A percentile compares a stretch with the other conserved stretches of the same genome.
Conservation (phyloP, 176 grass and related monocot genomes). For the Musa schizocarpa region DNA sequence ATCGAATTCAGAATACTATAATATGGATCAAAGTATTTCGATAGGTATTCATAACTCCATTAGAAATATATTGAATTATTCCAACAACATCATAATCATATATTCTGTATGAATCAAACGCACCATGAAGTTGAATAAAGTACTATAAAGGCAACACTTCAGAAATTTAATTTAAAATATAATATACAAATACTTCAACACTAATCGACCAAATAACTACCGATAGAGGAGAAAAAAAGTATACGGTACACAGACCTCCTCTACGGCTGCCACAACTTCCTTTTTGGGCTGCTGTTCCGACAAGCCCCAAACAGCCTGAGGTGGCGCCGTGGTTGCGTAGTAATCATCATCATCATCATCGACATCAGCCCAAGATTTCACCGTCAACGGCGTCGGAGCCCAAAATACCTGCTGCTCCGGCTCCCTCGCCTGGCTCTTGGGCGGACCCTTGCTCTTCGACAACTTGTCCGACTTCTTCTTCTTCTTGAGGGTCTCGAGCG, state of each 20-base stretch:
- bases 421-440: slow-evolving; percentile 9
- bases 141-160: too few relatives aligned
- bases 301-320: slow-evolving; percentile 10
- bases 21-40: too few relatives aligned
- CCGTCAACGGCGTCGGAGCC: slow-evolving; percentile 8
- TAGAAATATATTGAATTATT: too few relatives aligned
- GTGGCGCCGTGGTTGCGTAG: slow-evolving; percentile 10
- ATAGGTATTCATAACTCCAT: too few relatives aligned
- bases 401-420: slow-evolving; percentile 15
- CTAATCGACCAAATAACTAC: too few relatives aligned
- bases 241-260: neutral
- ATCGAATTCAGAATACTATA: too few relatives aligned
- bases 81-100: too few relatives aligned
- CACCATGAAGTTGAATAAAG: too few relatives aligned
- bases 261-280: neutral
- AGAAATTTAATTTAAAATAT: too few relatives aligned
- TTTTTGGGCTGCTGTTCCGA: slow-evolving; percentile 6
- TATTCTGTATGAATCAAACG: too few relatives aligned
- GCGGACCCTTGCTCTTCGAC: slow-evolving; percentile 16
- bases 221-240: neutral
- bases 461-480: slow-evolving; percentile 20
- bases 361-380: slow-evolving; percentile 14
- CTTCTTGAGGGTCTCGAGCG: slow-evolving; percentile 20
- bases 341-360: slow-evolving; percentile 13
- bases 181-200: too few relatives aligned